Evolutionary conservation across 352 stramenopile species (phyloP), one percentile per base, ranked within the genome.

Genomic region (Phytophthora pistaciae): DNA sequence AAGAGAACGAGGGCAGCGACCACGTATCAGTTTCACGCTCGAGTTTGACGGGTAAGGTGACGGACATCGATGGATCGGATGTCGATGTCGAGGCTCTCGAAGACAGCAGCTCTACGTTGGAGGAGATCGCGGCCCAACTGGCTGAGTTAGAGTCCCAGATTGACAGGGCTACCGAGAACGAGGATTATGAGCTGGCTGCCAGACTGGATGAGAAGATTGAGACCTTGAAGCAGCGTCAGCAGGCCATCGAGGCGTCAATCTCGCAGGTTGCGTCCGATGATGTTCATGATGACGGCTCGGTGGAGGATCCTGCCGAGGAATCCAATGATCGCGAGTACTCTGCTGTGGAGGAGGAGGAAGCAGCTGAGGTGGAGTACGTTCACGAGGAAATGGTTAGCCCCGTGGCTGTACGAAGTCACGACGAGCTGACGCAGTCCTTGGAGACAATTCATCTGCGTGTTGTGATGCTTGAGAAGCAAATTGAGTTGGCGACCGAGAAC

Each of bases 141-240:
- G 72, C 70, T 5, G 75, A 91, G 40, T 73, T 96, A 1, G 89
- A 96, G 56, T 56, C 42, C 9, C 70, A 87, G 67, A 94, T 96
- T 38, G 85, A 96, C 46, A 72, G 83, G 27, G 89, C 89, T 3
- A 96, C 89, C 0, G 87, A 93, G 53, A 90, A 91, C 29, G 89
- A 96, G 65, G 80, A 96, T 2, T 94, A 96, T 60, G 89, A 96
- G 49, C 66, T 91, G 48, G 89, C 89, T 42, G 89, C 87, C 13
- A 89, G 75, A 33, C 65, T 96, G 52, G 89, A 96, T 55, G 85
- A 94, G 29, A 86, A 91, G 61, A 77, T 96, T 13, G 84, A 94
- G 60, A 52, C 38, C 0, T 73, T 92, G 40, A 90, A 91, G 65
- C 62, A 79, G 18, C 83, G 79, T 5, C 76, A 90, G 53, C 72